Percentiles rank a stretch among this genome's conserved stretches.
These are phyloP conservation scores for Cyclaneusma minus DNA, from an alignment of 2,329 filamentous ascomycete genomes.

Conservation along the genomic window DNA sequence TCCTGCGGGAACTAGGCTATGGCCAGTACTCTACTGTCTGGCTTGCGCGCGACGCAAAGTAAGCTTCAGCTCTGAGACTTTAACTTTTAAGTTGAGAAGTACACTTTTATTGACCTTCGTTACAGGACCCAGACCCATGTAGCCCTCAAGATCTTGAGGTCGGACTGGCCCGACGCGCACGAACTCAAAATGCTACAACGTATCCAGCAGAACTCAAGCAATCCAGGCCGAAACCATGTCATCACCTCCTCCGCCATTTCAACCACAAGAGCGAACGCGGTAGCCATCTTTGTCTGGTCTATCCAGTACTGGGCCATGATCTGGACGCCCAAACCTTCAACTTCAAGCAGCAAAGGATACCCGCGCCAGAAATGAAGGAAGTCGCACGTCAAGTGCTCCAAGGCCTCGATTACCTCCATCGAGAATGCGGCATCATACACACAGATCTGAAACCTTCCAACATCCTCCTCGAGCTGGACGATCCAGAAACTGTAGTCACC, in stretches of 20 bases:
- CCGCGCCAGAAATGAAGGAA: constrained; percentile 1
- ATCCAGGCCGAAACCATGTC: no score
- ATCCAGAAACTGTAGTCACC: neutral
- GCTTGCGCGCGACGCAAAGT: no score
- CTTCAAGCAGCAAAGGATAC: neutral
- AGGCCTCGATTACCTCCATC: neutral
- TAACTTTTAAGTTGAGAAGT: no score
- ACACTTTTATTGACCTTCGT: no score
- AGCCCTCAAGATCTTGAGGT: no score
- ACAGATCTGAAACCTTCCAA: constrained; percentile 1
- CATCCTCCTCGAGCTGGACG: neutral
- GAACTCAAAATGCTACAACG: no score
- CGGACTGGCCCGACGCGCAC: no score
- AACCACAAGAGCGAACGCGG: neutral
- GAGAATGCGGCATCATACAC: neutral
- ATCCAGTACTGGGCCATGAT: neutral
- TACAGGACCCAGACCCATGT: no score
- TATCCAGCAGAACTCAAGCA: no score
- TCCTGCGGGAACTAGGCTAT: constrained; percentile 15
- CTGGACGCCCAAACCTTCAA: neutral
- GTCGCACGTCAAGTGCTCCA: neutral
- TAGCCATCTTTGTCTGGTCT: neutral
- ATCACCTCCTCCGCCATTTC: constrained; percentile 1
- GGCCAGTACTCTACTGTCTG: constrained; percentile 14
- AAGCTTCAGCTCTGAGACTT: no score